Evolutionary conservation across 1,139 yeast species (phyloP).

Genomic region (Kodamaea anthophila): DNA sequence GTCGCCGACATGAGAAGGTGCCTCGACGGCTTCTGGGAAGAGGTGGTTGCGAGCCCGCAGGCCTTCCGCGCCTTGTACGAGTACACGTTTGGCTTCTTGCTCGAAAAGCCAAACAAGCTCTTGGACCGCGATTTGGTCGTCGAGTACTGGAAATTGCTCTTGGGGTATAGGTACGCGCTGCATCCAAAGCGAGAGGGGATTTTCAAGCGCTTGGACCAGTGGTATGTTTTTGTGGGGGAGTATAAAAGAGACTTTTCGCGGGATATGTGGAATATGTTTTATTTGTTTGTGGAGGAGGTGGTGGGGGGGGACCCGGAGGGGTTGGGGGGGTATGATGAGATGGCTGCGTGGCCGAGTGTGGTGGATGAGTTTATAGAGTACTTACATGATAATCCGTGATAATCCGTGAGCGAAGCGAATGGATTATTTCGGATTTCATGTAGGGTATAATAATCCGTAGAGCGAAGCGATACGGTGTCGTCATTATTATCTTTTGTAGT

Average conservation of each 20-base stretch:
- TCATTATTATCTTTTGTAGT: too few species aligned
- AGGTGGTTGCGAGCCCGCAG: slow-evolving; percentile 22
- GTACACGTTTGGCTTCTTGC: slow-evolving; percentile 62
- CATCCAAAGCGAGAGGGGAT: slow-evolving; percentile 6
- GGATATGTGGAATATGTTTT: slow-evolving; percentile 85
- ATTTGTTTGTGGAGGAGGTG: slow-evolving; percentile 55
- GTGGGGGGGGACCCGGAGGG: slow-evolving; percentile 40
- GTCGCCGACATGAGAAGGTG: slow-evolving; percentile 46
- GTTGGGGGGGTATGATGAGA: slow-evolving; percentile 59
- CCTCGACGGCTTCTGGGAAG: slow-evolving; percentile 31
- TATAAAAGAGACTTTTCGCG: slow-evolving; percentile 46
- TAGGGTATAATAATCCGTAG: too few species aligned
- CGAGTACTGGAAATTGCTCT: slow-evolving; percentile 72
- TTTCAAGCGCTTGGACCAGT: slow-evolving; percentile 33
- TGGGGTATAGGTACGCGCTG: slow-evolving; percentile 23
- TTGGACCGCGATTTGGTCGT: slow-evolving; percentile 58
- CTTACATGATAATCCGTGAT: slow-evolving; percentile 36
- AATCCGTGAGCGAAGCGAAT: too few species aligned
- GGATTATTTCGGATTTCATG: too few species aligned
- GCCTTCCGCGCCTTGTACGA: slow-evolving; percentile 53
- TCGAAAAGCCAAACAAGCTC: slow-evolving; percentile 53
- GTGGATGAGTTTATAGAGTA: slow-evolving; percentile 79
- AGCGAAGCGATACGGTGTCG: too few species aligned
- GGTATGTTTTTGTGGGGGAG: slow-evolving; percentile 45
- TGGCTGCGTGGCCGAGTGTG: slow-evolving; percentile 88